Evolutionary conservation across 345 rosid genomes (phyloP).

Genomic region (Citrus mangshanensis): DNA sequence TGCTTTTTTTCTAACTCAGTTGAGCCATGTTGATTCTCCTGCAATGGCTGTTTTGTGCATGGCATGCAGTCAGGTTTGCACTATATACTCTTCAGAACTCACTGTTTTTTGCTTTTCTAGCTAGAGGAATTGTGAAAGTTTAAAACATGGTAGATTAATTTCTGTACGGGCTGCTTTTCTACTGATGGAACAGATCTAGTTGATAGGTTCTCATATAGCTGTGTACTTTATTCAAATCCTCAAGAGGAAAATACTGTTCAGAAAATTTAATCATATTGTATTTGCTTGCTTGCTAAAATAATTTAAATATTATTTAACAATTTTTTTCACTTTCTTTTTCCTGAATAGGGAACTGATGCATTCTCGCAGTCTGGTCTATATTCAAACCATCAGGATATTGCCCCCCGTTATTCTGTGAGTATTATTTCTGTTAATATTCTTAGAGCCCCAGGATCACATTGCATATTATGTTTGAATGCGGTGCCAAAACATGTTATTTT

Average conservation of each 20-base stretch:
- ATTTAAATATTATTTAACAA: not conserved
- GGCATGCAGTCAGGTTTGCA: conserved; percentile 88
- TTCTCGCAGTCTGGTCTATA: conserved; percentile 93
- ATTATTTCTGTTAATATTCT: not conserved
- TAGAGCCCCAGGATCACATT: not conserved
- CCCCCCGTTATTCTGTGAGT: conserved; percentile 92
- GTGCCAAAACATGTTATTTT: not conserved
- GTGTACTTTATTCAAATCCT: not conserved
- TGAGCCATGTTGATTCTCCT: conserved; percentile 89
- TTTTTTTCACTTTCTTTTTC: not conserved
- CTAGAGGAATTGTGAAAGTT: not conserved
- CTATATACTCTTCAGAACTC: not conserved
- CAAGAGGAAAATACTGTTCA: not conserved
- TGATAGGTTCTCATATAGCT: not conserved
- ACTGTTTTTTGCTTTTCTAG: not conserved
- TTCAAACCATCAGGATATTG: conserved; percentile 96
- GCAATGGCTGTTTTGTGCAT: conserved; percentile 77
- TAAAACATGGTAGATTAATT: not conserved
- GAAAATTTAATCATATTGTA: not conserved
- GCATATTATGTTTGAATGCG: not conserved
- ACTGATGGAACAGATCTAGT: not conserved
- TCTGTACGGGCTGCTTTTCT: not conserved
- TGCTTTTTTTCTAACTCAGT: conserved; percentile 90
- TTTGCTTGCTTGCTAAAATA: not conserved
- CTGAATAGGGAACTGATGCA: conserved; percentile 76